Conservation (phyloP, 805 yeast genomes). For the Saccharomyces kudriavzevii region DNA sequence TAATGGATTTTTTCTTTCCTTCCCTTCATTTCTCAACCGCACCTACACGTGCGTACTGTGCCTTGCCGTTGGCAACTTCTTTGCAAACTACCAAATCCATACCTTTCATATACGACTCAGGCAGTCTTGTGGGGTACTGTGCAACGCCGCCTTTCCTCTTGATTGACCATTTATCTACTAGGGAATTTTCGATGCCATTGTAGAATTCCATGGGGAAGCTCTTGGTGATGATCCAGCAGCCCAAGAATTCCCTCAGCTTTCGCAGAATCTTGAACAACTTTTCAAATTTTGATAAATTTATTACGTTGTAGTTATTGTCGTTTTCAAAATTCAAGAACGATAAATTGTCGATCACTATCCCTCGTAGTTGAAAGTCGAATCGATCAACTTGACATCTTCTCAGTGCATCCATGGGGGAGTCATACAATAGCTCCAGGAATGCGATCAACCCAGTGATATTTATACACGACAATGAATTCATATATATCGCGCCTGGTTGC, state of each 20-base stretch:
- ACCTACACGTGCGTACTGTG: background rate
- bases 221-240: constrained; percentile 24
- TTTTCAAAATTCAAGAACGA: constrained; percentile 18
- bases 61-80: constrained; percentile 5
- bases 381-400: constrained; percentile 11
- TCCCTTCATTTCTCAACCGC: background rate
- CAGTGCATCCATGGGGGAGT: constrained; percentile 19
- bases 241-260: constrained; percentile 17
- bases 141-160: constrained; percentile 1
- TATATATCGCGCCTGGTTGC: constrained; percentile 3
- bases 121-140: constrained; percentile 14
- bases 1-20: background rate
- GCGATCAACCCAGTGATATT: constrained; percentile 16
- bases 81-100: constrained; percentile 21
- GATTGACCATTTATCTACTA: background rate
- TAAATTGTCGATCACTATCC: constrained; percentile 29
- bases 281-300: constrained; percentile 7
- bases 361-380: constrained; percentile 14
- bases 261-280: constrained; percentile 14
- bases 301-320: constrained; percentile 4
- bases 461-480: constrained; percentile 18
- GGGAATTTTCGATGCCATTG: constrained; percentile 20
- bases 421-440: constrained; percentile 17
- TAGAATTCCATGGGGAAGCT: constrained; percentile 25
- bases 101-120: constrained; percentile 18